A percentile compares a stretch with the other conserved stretches of the same genome.
phyloP scores from a whole-genome alignment of 768 basidiomycete genomes.

The Lactarius sanguifluus region DNA sequence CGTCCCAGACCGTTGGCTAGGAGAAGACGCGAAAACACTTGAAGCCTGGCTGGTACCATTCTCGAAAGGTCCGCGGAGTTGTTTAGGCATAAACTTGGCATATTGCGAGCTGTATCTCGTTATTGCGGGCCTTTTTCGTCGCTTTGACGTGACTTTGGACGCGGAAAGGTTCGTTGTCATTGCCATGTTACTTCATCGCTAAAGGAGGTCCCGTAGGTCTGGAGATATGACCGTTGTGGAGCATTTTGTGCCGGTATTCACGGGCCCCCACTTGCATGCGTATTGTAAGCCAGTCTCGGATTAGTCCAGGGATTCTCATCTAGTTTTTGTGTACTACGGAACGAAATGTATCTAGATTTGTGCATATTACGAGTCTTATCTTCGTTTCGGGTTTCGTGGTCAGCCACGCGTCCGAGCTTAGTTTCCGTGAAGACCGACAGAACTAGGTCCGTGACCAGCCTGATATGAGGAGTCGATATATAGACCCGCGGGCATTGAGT shows the following conservation, averaged over 20 bases:
- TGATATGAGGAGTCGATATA: no score
- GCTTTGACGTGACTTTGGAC: conserved; percentile 1
- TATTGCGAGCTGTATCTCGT: conserved; percentile 1
- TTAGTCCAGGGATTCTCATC: neutral
- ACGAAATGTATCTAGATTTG: neutral
- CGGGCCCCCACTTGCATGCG: neutral
- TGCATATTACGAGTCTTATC: no score
- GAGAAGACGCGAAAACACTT: neutral
- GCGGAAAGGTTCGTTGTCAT: no score
- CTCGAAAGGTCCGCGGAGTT: neutral
- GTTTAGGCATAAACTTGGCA: neutral
- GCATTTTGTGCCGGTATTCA: no score
- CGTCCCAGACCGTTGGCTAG: no score
- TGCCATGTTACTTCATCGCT: neutral
- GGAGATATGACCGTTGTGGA: neutral
- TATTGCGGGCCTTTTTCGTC: neutral
- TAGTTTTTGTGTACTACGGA: neutral
- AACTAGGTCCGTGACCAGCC: no score
- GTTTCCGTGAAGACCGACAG: no score
- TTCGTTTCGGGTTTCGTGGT: no score
- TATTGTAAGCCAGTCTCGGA: neutral
- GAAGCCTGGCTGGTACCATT: neutral
- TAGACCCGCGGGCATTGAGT: no score
- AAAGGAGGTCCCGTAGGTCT: neutral
- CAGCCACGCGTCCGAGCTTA: no score